Evolutionary conservation across 768 basidiomycete genomes (phyloP).

Genomic region (Mycena vulgaris): DNA sequence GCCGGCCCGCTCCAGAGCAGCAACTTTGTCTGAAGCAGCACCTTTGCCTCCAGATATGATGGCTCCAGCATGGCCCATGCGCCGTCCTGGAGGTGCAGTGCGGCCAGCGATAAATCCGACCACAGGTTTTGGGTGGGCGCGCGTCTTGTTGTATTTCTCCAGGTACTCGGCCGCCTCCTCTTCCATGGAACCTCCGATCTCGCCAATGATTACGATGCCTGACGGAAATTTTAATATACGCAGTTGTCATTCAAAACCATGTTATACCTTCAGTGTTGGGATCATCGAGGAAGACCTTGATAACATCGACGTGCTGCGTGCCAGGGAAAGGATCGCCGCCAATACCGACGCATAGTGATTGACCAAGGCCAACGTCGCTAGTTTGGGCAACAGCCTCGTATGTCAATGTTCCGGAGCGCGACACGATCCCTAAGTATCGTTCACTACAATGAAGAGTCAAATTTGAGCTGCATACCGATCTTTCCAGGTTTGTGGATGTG

Average conservation of each 20-base stretch:
- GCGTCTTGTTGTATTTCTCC: constrained; percentile 92
- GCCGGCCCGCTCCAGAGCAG: constrained; percentile 91
- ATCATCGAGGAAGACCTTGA: constrained; percentile 97
- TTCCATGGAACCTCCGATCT: constrained; percentile 99
- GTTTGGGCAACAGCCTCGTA: constrained; percentile 99
- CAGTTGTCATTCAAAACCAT: neutral
- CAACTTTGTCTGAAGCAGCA: constrained; percentile 95
- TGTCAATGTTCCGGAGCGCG: constrained; percentile 95
- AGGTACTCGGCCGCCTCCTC: constrained; percentile 99
- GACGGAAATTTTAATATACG: constrained; percentile 4
- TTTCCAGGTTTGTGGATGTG: constrained; percentile 98
- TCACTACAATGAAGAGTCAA: neutral
- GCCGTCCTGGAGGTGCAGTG: constrained; percentile 96
- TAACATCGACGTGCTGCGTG: constrained; percentile 94
- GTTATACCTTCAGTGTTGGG: constrained; percentile 88
- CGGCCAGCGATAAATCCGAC: constrained; percentile 98
- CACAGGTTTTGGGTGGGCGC: constrained; percentile 91
- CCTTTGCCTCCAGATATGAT: constrained; percentile 99
- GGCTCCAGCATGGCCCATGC: constrained; percentile 99
- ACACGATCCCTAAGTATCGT: constrained; percentile 81
- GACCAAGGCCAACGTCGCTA: constrained; percentile 94
- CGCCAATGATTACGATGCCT: constrained; percentile 98
- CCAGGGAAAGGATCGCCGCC: constrained; percentile 98
- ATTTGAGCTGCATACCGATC: constrained; percentile 73
- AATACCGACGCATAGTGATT: constrained; percentile 96